Conservation (phyloP, 2,329 filamentous ascomycete species). For the Alternaria brassicae region DNA sequence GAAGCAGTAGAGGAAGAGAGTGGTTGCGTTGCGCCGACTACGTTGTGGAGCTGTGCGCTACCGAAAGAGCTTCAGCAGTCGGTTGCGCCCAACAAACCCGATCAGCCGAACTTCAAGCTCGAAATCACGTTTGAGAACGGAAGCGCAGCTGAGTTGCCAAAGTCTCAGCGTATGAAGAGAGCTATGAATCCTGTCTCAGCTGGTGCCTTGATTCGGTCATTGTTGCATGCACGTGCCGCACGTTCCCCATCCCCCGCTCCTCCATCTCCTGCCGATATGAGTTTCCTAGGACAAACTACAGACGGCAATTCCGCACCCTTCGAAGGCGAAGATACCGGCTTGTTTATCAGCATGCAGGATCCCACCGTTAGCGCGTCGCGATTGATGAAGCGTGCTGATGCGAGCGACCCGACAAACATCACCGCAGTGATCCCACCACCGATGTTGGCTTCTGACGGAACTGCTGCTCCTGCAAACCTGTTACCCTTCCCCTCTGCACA, state of each 20-base stretch:
- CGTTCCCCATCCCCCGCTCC: constrained; percentile 62
- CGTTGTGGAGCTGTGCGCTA: constrained; percentile 84
- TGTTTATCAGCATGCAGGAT: constrained; percentile 78
- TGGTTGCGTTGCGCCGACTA: constrained; percentile 74
- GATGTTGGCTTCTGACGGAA: constrained; percentile 69
- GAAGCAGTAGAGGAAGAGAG: constrained; percentile 69
- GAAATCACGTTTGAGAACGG: constrained; percentile 71
- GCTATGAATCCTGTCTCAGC: constrained; percentile 65
- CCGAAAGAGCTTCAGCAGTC: constrained; percentile 77
- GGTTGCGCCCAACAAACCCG: constrained; percentile 67
- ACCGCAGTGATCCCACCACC: constrained; percentile 69
- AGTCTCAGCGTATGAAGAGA: constrained; percentile 51
- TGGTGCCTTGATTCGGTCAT: constrained; percentile 44
- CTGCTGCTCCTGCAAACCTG: constrained; percentile 73
- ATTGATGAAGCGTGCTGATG: constrained; percentile 47
- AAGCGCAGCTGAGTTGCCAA: constrained; percentile 42
- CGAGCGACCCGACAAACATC: constrained; percentile 49
- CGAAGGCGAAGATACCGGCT: constrained; percentile 85
- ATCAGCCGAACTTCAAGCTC: constrained; percentile 80
- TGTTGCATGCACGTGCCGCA: constrained; percentile 36
- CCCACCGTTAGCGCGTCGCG: constrained; percentile 37
- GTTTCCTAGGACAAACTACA: constrained; percentile 84
- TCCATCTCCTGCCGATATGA: constrained; percentile 72
- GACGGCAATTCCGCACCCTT: constrained; percentile 75
- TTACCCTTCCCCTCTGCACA: constrained; percentile 74